Base-by-base conservation (phyloP, 2,329 filamentous ascomycete genomes). In the Penicillium sp. region DNA sequence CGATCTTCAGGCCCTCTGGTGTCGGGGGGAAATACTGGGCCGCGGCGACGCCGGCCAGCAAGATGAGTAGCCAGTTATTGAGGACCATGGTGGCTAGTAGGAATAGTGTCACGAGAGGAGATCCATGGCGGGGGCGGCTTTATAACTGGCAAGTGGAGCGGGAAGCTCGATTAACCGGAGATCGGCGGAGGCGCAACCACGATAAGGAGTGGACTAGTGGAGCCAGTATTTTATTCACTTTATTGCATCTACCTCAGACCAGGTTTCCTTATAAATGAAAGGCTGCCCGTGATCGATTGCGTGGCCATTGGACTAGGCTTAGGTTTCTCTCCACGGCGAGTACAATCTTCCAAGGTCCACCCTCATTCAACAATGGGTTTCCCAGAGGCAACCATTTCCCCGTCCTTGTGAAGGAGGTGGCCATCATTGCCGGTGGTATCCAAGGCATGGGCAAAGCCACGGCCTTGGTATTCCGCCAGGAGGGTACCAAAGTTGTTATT, bases 1-100 rank as follows among this genome's bases (percentile, higher is more conserved):
- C 58, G 2, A 71, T 66, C 25, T 65, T 75, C 27, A 74, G 46
- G n/a, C 65, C 68, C 46, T 73, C 64, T 1, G 71, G 72, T 1
- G 61, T 61, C 6, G 73, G 69, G 31, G 73, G 73, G 50, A 75
- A 75, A 47, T 69, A 70, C 25, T 69, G 66, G 25, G 61, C 66
- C 3, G 53, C 52, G 13, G 57, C 62, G 32, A 52, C 32, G 8
- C 52, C 51, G 29, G 44, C 56, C 38, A 69, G 45, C 24, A 49
- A 49, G 10, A 56, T 47, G 18, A 53, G 52, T 23, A 56, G 41
- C 47, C 47, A 49, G 20, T 37, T 45, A 5, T 20, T 24, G 18
- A 23, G 7, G 29, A 38, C 29, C 51, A 54, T 56, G 23, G 31
- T 18, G 37, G 31, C 25, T 8, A 27, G 13, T 24, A 52, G 42